These are phyloP conservation scores for Lonicera japonica DNA, from an alignment of 129 eudicot species.

Conservation along the genomic window DNA sequence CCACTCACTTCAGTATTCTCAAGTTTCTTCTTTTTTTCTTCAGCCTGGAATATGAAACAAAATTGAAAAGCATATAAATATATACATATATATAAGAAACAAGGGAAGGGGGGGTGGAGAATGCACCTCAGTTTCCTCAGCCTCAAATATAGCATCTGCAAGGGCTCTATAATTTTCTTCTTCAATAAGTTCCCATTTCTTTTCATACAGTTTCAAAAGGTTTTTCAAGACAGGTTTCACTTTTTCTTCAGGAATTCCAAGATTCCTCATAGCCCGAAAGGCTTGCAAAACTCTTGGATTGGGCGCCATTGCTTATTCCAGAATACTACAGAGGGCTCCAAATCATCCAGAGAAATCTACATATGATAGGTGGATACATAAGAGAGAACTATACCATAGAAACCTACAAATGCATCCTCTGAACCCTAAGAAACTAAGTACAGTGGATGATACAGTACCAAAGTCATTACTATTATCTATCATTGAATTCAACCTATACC, in stretches of 20 bases:
- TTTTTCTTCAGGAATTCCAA: conserved; percentile 73
- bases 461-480: too few species aligned
- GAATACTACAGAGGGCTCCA: conserved; percentile 13
- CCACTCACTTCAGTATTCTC: conserved; percentile 46
- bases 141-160: conserved; percentile 87
- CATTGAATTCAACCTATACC: too few species aligned
- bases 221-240: conserved; percentile 75
- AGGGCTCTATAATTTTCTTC: conserved; percentile 85
- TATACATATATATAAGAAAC: not conserved
- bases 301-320: conserved; percentile 33
- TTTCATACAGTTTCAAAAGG: conserved; percentile 65
- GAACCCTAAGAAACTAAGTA: not conserved
- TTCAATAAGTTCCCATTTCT: conserved; percentile 89
- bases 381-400: not conserved
- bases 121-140: conserved; percentile 44
- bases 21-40: conserved; percentile 37
- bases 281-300: conserved; percentile 59
- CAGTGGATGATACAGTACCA: too few species aligned
- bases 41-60: conserved; percentile 43
- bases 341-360: not conserved
- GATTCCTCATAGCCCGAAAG: conserved; percentile 68
- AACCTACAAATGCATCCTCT: not conserved
- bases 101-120: not conserved
- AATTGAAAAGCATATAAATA: not conserved
- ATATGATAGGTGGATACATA: not conserved